Evolutionary conservation across 2,329 filamentous ascomycete species (phyloP).

Genomic region (Trichophaea hybrida): DNA sequence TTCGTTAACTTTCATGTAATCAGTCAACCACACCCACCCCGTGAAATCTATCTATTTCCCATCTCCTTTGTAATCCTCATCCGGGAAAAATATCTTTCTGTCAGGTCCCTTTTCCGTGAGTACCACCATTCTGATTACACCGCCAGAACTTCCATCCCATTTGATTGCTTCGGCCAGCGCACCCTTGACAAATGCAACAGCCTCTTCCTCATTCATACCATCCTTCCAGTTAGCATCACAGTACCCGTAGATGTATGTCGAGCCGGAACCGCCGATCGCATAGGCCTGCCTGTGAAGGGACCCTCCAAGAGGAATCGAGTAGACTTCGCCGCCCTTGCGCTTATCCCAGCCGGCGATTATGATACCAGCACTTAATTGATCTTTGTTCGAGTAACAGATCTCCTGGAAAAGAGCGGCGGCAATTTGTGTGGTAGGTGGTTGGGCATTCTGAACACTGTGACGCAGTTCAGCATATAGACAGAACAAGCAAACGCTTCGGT

Average conservation of each 20-base stretch:
- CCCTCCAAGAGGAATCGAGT: slow-evolving; percentile 89
- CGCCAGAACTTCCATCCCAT: slow-evolving; percentile 97
- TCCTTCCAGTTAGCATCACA: slow-evolving; percentile 94
- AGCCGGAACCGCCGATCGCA: slow-evolving; percentile 88
- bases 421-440: slow-evolving; percentile 83
- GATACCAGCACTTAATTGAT: slow-evolving; percentile 70
- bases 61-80: slow-evolving; percentile 61
- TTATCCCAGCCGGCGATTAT: slow-evolving; percentile 98
- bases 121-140: slow-evolving; percentile 96
- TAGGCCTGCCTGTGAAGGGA: slow-evolving; percentile 96
- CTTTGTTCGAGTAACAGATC: slow-evolving; percentile 96
- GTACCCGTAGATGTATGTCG: slow-evolving; percentile 98
- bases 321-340: slow-evolving; percentile 89
- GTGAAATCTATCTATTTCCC: slow-evolving; percentile 7
- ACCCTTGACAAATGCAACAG: slow-evolving; percentile 82
- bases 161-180: slow-evolving; percentile 90
- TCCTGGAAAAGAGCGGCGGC: slow-evolving; percentile 95
- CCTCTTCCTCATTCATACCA: slow-evolving; percentile 82
- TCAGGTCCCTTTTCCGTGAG: slow-evolving; percentile 72
- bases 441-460: slow-evolving; percentile 64
- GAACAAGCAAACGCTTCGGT: background rate
- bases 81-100: slow-evolving; percentile 88
- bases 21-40: background rate
- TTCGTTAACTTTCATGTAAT: background rate
- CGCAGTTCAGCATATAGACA: background rate